These are phyloP conservation scores for Pseudogymnoascus sp. DNA, from an alignment of 2,329 filamentous ascomycete genomes.

Conservation along the genomic window DNA sequence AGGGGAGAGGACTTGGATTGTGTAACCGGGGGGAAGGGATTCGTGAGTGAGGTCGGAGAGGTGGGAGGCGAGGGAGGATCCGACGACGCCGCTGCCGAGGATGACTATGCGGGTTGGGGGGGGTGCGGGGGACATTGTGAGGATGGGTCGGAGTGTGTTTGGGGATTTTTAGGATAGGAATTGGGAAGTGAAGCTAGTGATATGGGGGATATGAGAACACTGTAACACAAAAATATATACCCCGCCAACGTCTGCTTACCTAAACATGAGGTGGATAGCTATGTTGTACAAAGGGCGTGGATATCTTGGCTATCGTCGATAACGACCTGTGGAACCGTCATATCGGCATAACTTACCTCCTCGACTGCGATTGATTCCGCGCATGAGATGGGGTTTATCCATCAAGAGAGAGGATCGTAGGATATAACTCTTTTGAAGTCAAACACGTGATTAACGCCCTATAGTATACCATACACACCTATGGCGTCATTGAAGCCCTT, in stretches of 20 bases:
- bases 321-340: too few species aligned
- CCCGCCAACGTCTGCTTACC: background rate
- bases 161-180: too few species aligned
- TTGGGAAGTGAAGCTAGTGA: too few species aligned
- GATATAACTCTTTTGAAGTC: too few species aligned
- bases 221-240: background rate
- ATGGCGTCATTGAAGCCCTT: too few species aligned
- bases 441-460: too few species aligned
- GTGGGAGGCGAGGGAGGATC: slow-evolving; percentile 24
- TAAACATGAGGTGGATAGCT: background rate
- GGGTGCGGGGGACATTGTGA: too few species aligned
- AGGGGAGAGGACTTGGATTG: slow-evolving; percentile 20
- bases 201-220: too few species aligned
- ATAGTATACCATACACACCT: too few species aligned
- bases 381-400: too few species aligned
- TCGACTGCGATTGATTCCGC: background rate
- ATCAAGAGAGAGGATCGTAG: background rate
- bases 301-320: background rate
- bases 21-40: too few species aligned
- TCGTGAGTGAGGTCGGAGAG: slow-evolving; percentile 12
- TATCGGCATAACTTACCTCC: background rate
- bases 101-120: background rate
- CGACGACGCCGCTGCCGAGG: slow-evolving; percentile 26
- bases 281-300: background rate
- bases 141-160: too few species aligned